Percentiles rank a stretch among this genome's conserved stretches.
Evolutionary conservation across 116 monocot genomes (phyloP).

Genomic region (Zostera marina): DNA sequence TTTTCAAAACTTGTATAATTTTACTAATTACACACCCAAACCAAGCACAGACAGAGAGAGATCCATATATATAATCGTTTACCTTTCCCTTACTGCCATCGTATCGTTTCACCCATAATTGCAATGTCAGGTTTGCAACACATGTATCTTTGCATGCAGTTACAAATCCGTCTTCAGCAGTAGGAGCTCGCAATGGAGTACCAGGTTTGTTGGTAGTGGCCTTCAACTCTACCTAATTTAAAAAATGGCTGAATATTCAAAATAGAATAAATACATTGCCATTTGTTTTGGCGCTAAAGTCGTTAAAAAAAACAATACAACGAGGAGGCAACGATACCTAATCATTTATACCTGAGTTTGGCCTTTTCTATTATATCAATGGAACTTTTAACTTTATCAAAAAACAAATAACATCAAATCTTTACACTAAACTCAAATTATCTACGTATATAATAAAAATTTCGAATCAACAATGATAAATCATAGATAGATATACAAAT

Average conservation of each 20-base stretch:
- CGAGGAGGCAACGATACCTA: too few relatives aligned
- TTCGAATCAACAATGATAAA: too few relatives aligned
- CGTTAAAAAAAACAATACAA: too few relatives aligned
- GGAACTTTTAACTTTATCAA: too few relatives aligned
- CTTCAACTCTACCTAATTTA: conserved; percentile 55
- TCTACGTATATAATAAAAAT: too few relatives aligned
- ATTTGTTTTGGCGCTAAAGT: too few relatives aligned
- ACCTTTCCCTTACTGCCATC: conserved; percentile 90
- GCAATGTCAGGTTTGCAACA: conserved; percentile 54
- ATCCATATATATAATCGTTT: background rate
- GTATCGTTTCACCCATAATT: conserved; percentile 63
- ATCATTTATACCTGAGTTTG: too few relatives aligned
- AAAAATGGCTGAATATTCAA: background rate
- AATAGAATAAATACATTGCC: conserved; percentile 2
- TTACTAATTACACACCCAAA: background rate
- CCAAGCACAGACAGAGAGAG: background rate
- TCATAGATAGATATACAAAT: background rate
- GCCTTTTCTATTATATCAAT: too few relatives aligned
- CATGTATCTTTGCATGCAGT: conserved; percentile 88
- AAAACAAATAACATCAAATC: too few relatives aligned
- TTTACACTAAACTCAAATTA: too few relatives aligned
- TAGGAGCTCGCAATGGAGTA: conserved; percentile 78
- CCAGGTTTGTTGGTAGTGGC: conserved; percentile 68
- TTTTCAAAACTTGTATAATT: background rate
- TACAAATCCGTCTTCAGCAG: conserved; percentile 62